Evolutionary conservation across 2,329 filamentous ascomycete genomes (phyloP).

Genomic region (Botrytis pseudocinerea): DNA sequence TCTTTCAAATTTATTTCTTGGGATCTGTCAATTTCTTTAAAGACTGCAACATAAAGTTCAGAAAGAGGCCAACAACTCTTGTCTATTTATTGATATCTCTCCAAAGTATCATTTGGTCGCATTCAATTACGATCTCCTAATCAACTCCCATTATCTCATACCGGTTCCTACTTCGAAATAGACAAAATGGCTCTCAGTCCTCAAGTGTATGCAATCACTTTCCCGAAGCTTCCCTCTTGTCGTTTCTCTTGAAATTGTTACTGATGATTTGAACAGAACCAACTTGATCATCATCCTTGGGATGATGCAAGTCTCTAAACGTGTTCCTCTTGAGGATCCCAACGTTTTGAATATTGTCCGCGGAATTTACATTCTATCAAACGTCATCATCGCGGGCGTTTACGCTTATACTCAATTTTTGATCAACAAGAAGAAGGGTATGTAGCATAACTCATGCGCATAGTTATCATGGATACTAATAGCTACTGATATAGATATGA

Average conservation of each 20-base stretch:
- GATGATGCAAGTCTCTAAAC: constrained; percentile 98
- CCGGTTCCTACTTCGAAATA: constrained; percentile 22
- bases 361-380: constrained; percentile 61
- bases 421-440: constrained; percentile 98
- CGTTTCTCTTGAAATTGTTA: constrained; percentile 21
- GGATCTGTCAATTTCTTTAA: constrained; percentile 11
- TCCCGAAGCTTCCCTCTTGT: constrained; percentile 22
- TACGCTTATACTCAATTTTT: constrained; percentile 82
- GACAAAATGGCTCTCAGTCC: constrained; percentile 63
- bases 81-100: not conserved
- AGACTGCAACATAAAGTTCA: not conserved
- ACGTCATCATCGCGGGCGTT: constrained; percentile 79
- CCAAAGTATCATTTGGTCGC: constrained; percentile 21
- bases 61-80: constrained; percentile 1
- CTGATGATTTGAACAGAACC: constrained; percentile 57
- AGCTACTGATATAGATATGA: constrained; percentile 69
- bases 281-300: constrained; percentile 93
- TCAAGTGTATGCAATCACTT: constrained; percentile 64
- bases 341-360: constrained; percentile 65
- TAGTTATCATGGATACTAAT: not conserved
- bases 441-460: constrained; percentile 36
- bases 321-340: constrained; percentile 91
- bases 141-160: not conserved
- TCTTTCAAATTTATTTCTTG: constrained; percentile 4
- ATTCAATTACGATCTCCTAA: constrained; percentile 29